Base-by-base conservation (phyloP, 2,329 filamentous ascomycete species). In the Colletotrichum plurivorum region DNA sequence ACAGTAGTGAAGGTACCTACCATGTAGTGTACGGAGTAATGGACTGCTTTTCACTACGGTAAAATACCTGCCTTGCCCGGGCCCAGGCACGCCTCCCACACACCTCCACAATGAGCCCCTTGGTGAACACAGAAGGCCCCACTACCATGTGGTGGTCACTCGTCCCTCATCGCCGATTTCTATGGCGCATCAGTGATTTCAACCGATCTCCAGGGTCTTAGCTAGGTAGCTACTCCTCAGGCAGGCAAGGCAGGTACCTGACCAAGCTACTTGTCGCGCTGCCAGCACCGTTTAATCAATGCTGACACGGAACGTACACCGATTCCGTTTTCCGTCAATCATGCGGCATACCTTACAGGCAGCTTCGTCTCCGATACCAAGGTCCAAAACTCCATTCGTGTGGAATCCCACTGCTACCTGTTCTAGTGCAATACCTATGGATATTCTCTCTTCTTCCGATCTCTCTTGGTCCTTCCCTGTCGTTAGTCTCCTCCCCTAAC, bases 151-250 rank as follows among this genome's bases (percentile, higher is more conserved):
- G 67, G 62, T 60, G 51, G 45, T 36, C 55, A 52, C 51, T 67
- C 25, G 43, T 66, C 49, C 51, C 36, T 60, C 67, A 69, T 69
- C 55, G 67, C 36, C 55, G 67, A 69, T 69, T 59, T 39, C 49
- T 69, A 69, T 56, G 67, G 67, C 22, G 51, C 62, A 69, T 69
- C 67, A 56, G 25, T 69, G 51, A 53, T 66, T 20, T 61, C 51
- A 36, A 54, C 46, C 62, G 67, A 69, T 69, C 56, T 67, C 62
- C 67, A 69, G 67, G 67, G 67, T 69, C 67, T 51, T 69, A 56
- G 55, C 56, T 43, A 13, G 41, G 13, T 43, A 43, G 10, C 39
- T 41, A 41, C 39, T 15, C 39, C 22, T 5, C 22, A 13, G 41
- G 13, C 13, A n/a, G 13, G 41, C 13, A 43, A 43, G 41, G 16